Evolutionary conservation across 495 filamentous ascomycete genomes (phyloP), one percentile per base, ranked within the genome.

Genomic region (Saxispiralis lemnorum): DNA sequence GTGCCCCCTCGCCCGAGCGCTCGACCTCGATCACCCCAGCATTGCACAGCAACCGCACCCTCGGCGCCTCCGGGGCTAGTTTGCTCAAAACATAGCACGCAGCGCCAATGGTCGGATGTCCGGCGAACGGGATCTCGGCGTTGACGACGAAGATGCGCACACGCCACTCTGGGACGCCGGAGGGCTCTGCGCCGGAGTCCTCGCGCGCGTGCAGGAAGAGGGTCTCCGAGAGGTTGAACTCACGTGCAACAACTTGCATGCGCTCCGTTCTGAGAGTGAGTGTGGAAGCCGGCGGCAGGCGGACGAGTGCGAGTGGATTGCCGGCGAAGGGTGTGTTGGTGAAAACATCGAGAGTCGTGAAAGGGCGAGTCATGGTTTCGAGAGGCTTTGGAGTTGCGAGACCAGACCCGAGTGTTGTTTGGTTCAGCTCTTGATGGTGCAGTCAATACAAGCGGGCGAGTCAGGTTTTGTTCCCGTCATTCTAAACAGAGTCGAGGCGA

Each of bases 141-240:
- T 64, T 56, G 13, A 64, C 57, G 20, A 73, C 77, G 66, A 83
- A 84, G 61, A 85, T 88, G 59, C 83, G 75, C 54, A 85, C 73
- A 2, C 63, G 47, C 35, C 66, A 61, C 30, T 54, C 44, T 0
- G 52, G 33, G 1, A 36, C 24, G n/a, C 38, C 47, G 11, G 37
- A 11, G n/a, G n/a, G n/a, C n/a, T n/a, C n/a, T 9, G 43, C 34
- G 9, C 43, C 43, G n/a, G 18, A 47, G 13, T 41, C 20, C 0
- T 7, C 20, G 11, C 18, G 43, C 12, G 67, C 63, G 56, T 84
- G 72, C 12, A 89, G 60, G 60, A 88, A 93, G 41, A 86, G 78
- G 1, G 76, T 87, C 54, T 89, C 83, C 3, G 80, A 84, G 51
- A 84, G 68, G 49, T 88, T 88, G 76, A 89, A 89, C 60, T 93